Evolutionary conservation across 169 alveolate species (phyloP).

Genomic region (Plasmodium inui): DNA sequence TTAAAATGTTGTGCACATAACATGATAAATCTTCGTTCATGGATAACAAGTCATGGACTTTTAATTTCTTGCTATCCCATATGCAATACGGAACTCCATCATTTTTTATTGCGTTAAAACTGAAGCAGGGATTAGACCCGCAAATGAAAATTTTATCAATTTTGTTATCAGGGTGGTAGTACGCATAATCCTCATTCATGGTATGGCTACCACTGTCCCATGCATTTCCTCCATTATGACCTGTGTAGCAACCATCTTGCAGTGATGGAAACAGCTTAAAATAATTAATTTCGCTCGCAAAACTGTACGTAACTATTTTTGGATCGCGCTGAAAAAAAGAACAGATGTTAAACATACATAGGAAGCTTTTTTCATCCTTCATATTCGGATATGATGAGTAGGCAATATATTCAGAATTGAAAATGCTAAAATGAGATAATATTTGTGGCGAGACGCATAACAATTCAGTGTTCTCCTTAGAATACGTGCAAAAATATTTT

Average conservation of each 20-base stretch:
- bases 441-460: conserved; percentile 61
- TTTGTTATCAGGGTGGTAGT: conserved; percentile 65
- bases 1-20: conserved; percentile 52
- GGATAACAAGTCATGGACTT: conserved; percentile 57
- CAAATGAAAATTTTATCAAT: conserved; percentile 74
- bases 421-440: conserved; percentile 70
- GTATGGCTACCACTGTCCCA: not conserved
- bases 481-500: conserved; percentile 61
- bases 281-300: conserved; percentile 56
- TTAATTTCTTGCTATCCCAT: conserved; percentile 73
- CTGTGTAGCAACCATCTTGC: not conserved
- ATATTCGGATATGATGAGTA: conserved; percentile 66
- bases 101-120: conserved; percentile 67
- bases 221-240: not conserved
- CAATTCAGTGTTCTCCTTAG: conserved; percentile 64
- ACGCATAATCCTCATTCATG: conserved; percentile 33
- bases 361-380: conserved; percentile 47
- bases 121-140: conserved; percentile 59
- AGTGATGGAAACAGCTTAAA: conserved; percentile 67
- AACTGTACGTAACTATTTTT: conserved; percentile 54
- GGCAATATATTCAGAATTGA: conserved; percentile 72
- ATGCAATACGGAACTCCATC: conserved; percentile 51
- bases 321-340: conserved; percentile 63
- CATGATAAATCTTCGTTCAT: conserved; percentile 26
- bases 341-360: conserved; percentile 47